Base-by-base conservation (phyloP, 495 filamentous ascomycete species). In the Aspergillus coremiiformis region DNA sequence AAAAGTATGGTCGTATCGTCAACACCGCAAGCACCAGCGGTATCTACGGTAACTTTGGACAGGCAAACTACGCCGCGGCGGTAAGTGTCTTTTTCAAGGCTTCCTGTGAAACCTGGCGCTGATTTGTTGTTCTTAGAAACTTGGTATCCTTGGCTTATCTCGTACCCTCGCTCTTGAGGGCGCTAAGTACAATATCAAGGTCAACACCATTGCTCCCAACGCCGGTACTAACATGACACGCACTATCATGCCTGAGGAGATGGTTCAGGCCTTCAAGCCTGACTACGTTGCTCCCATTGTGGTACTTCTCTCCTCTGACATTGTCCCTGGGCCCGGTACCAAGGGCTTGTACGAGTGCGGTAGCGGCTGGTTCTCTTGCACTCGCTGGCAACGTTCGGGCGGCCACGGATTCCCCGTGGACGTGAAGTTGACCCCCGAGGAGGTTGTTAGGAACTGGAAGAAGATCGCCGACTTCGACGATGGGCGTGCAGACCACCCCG, bases 211-310 rank as follows among this genome's bases (percentile, higher is more conserved):
- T 57, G 93, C 93, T 26, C 93, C 93, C 35, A 98, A 98, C 63
- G 93, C 93, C 33, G 93, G 93, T 57, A 98, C 93, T 32, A 85
- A 86, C 63, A 95, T 98, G 89, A 98, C 93, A 54, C 78, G 84
- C 51, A 91, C 87, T 49, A 89, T 98, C 73, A 85, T 98, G 74
- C 94, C 93, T 32, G 90, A 96, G 65, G 93, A 97, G 73, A 84
- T 97, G 77, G 90, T 98, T 39, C 92, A 96, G 77, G 94, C 93
- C 30, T 95, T 98, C 82, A 98, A 98, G 84, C 93, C 93, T 39
- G 93, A 96, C 60, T 96, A 97, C 67, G 91, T 98, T 69, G 93
- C 93, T 39, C 93, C 93, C 42, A 67, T 96, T 35, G 92, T 98
- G 43, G 85, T 87, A 23, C 82, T 89, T 27, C 84, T 98, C 37